A percentile compares a stretch with the other conserved stretches of the same genome.
These are phyloP conservation scores for Backusella macrospora DNA, from an alignment of 192 early-diverging fungal genomes.

Conservation along the genomic window DNA sequence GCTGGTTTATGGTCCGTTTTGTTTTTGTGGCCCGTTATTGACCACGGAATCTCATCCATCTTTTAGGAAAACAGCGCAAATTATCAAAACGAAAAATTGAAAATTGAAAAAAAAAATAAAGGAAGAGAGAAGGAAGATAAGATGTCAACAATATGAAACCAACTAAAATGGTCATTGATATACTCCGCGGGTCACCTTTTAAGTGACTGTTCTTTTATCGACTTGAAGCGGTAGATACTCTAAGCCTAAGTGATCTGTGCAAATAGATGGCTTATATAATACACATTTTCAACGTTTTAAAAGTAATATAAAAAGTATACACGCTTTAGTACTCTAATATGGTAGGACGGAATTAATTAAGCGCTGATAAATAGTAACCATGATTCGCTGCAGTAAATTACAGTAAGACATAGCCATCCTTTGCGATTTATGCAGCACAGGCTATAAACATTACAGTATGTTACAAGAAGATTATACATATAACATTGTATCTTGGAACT, in stretches of 20 bases:
- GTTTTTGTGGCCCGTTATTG: background rate
- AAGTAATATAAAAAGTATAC: no score
- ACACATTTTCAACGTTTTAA: no score
- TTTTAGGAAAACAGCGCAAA: background rate
- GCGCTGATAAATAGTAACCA: no score
- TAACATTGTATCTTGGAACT: no score
- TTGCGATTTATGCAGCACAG: no score
- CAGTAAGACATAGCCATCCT: no score
- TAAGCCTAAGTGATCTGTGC: background rate
- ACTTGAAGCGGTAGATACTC: background rate
- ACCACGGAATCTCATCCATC: background rate
- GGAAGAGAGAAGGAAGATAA: background rate
- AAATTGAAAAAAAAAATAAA: conserved; percentile 4
- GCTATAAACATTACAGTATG: no score
- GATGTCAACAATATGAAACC: conserved; percentile 13
- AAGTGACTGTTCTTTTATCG: background rate
- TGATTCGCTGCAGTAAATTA: no score
- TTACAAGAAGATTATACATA: no score
- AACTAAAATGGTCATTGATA: background rate
- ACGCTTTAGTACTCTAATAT: no score
- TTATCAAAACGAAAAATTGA: background rate
- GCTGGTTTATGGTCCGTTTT: conserved; percentile 8
- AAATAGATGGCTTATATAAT: background rate
- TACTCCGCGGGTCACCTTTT: background rate
- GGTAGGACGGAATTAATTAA: no score